Evolutionary conservation across 306 rosid species (phyloP).

Genomic region (Acacia melanoxylon): DNA sequence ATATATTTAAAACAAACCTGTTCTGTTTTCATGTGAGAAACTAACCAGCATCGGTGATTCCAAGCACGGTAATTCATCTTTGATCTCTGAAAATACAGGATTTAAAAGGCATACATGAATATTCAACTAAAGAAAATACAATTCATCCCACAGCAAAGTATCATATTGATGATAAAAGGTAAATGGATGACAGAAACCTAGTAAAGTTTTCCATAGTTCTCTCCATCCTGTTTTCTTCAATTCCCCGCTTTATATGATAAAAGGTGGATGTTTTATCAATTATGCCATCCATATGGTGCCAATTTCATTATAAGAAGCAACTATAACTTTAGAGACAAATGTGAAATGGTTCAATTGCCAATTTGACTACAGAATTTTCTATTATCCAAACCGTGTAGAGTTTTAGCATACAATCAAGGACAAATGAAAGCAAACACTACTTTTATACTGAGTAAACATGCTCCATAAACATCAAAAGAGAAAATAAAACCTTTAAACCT

Average conservation of each 20-base stretch:
- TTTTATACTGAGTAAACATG: slow-evolving; percentile 1
- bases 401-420: not conserved
- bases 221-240: not conserved
- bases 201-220: slow-evolving; percentile 8
- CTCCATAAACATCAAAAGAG: slow-evolving; percentile 25
- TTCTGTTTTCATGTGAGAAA: slow-evolving; percentile 64
- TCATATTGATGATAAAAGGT: not conserved
- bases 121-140: no score
- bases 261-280: not conserved
- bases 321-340: not conserved
- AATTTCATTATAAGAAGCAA: slow-evolving; percentile 3
- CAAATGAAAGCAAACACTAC: no score
- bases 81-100: slow-evolving; percentile 59
- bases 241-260: not conserved
- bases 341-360: slow-evolving; percentile 17
- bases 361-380: not conserved
- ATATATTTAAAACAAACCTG: slow-evolving; percentile 50
- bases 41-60: slow-evolving; percentile 89
- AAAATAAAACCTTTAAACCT: slow-evolving; percentile 58
- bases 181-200: slow-evolving; percentile 18
- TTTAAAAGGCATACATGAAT: slow-evolving; percentile 21
- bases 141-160: slow-evolving; percentile 11
- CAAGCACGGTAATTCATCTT: slow-evolving; percentile 98
- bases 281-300: slow-evolving; percentile 4
- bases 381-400: not conserved